Base-by-base conservation (phyloP, 805 yeast genomes). In the Myxozyma neotropica region DNA sequence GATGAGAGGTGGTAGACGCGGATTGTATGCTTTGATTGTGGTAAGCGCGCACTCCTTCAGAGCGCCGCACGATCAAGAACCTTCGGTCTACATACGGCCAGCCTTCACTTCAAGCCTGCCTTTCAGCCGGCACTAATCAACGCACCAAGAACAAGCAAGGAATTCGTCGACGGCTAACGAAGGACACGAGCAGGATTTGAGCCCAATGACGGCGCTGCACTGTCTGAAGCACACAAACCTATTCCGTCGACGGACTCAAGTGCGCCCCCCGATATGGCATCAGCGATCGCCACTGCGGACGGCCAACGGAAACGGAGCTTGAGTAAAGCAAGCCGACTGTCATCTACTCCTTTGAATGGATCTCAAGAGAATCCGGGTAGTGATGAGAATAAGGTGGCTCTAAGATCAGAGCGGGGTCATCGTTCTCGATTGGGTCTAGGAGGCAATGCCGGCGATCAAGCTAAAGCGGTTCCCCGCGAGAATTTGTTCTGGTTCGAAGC, bases 401-500 rank as follows among this genome's bases (percentile, higher is more conserved):
- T 15, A 38, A 35, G 50, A 19, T 23, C 50, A 7, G 50, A 46
- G 15, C 38, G 50, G 24, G 31, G 50, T n/a, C 50, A 46, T 36
- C 52, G 52, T 5, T 13, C 33, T 24, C 31, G 42, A 12, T 8
- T 12, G 21, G 35, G 42, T n/a, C 6, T 12, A 12, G 33, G 43
- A 6, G 52, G 43, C 2, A 38, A 24, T 3, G 21, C 33, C 23
- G 46, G 38, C 7, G 46, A 27, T 23, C n/a, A 26, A 8, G 15
- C 40, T 8, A 7, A 15, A 7, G 21, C 15, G n/a, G 54, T 26
- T 17, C 6, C 47, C 3, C 31, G 44, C 33, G 56, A 55, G 44
- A 50, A 55, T 36, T 42, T 55, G 23, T 44, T 59, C 7, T 59
- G 63, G 63, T 59, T 59, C 38, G 63, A 51, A 39, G 42, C 21